phyloP scores from a whole-genome alignment of 2,329 filamentous ascomycete species.

The Alternaria postmessia region DNA sequence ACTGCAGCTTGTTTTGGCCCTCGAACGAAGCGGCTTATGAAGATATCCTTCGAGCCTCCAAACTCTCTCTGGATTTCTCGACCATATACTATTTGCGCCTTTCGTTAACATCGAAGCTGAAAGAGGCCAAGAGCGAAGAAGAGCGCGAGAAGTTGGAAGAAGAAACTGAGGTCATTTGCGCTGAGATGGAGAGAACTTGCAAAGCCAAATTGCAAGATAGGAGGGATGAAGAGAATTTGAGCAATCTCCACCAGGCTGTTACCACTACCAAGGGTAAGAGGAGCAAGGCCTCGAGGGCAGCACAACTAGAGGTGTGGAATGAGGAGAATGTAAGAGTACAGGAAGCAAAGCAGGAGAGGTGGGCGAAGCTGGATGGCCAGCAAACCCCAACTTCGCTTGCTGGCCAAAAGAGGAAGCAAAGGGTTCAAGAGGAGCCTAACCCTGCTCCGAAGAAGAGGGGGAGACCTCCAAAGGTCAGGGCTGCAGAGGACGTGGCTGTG shows the following conservation, averaged over 20 bases:
- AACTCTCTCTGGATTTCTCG: background rate
- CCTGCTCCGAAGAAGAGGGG: background rate
- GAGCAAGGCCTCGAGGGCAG: background rate
- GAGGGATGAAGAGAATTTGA: background rate
- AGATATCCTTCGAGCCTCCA: background rate
- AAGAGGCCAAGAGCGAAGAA: background rate
- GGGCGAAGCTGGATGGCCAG: background rate
- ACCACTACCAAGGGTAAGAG: background rate
- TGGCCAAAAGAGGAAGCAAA: background rate
- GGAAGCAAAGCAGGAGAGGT: background rate
- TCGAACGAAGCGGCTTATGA: constrained; percentile 4
- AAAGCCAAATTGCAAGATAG: background rate
- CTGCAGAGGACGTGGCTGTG: background rate
- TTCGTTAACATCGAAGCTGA: background rate
- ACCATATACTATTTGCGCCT: background rate
- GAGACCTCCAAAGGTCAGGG: background rate
- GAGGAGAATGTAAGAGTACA: background rate
- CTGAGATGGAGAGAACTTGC: background rate
- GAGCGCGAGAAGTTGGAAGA: background rate
- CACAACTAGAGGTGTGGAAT: background rate
- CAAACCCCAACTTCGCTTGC: background rate
- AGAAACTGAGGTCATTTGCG: background rate
- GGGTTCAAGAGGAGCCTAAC: background rate
- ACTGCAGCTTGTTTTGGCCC: constrained; percentile 2
- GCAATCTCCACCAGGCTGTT: background rate